A percentile compares a stretch with the other conserved stretches of the same genome.
Evolutionary conservation across 1,284 basidiomycete species (phyloP).

Genomic region (Stygiomarasmius scandens): DNA sequence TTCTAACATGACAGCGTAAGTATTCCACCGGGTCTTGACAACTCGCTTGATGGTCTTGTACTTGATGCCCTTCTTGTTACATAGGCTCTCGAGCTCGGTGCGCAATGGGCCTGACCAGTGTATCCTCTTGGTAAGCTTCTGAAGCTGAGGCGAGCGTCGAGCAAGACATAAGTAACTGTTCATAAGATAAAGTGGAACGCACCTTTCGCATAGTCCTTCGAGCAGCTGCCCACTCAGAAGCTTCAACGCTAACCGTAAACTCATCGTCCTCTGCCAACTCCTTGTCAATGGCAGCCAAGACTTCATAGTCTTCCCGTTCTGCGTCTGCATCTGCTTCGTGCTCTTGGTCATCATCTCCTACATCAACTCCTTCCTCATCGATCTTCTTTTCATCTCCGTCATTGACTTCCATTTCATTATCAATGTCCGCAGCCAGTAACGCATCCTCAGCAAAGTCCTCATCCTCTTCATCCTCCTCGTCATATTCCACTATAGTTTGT

Average conservation of each 20-base stretch:
- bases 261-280: background rate
- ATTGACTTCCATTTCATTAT: too few species aligned
- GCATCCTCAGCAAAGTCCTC: too few species aligned
- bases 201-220: too few species aligned
- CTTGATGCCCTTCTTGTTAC: background rate
- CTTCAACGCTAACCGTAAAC: too few species aligned
- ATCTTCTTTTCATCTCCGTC: too few species aligned
- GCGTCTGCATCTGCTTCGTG: too few species aligned
- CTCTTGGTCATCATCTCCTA: too few species aligned
- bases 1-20: constrained; percentile 10
- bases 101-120: background rate
- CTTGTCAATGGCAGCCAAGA: background rate
- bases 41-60: constrained; percentile 10
- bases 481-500: background rate
- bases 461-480: background rate
- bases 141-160: background rate
- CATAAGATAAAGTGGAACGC: background rate
- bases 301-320: background rate
- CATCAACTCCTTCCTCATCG: too few species aligned
- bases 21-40: constrained; percentile 19
- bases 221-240: too few species aligned
- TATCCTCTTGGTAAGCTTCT: background rate
- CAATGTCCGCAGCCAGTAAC: too few species aligned
- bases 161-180: background rate
- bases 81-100: background rate